phyloP scores from a whole-genome alignment of 208 protist genomes.

The Trypanosomatidae sp. region DNA sequence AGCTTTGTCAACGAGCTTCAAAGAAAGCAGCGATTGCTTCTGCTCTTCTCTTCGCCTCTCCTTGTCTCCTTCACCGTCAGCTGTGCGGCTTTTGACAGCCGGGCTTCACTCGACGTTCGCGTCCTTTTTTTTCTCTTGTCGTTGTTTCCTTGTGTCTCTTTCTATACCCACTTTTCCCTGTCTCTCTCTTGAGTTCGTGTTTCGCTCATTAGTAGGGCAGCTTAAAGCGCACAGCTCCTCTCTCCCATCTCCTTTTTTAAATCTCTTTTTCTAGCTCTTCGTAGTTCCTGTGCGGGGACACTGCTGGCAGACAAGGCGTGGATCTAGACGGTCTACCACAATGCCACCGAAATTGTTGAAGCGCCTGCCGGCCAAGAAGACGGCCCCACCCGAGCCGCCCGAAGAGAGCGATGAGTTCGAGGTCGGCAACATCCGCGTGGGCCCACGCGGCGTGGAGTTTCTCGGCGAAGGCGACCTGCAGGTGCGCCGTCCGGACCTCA shows the following conservation, averaged over 20 bases:
- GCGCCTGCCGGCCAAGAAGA: constrained; percentile 55
- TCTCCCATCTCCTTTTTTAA: neutral
- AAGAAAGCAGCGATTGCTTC: too few relatives aligned
- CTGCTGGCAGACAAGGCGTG: neutral
- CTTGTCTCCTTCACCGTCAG: too few relatives aligned
- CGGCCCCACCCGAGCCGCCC: constrained; percentile 16
- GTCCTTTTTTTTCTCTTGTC: too few relatives aligned
- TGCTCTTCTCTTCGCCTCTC: too few relatives aligned
- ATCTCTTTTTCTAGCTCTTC: neutral
- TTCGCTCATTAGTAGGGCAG: neutral
- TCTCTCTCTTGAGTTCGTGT: too few relatives aligned
- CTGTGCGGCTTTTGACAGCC: too few relatives aligned
- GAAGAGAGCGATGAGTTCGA: constrained; percentile 60
- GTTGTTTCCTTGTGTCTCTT: neutral
- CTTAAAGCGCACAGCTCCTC: neutral
- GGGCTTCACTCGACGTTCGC: too few relatives aligned
- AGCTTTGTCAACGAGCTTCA: too few relatives aligned
- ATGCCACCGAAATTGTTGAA: constrained; percentile 84
- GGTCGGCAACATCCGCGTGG: constrained; percentile 80
- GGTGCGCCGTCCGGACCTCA: constrained; percentile 61
- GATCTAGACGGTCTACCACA: neutral
- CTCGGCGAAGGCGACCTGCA: constrained; percentile 75
- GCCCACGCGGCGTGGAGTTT: constrained; percentile 68
- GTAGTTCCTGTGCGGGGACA: neutral
- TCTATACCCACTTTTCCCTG: neutral